Evolutionary conservation across 306 rosid species (phyloP).

Genomic region (Acacia confusa): DNA sequence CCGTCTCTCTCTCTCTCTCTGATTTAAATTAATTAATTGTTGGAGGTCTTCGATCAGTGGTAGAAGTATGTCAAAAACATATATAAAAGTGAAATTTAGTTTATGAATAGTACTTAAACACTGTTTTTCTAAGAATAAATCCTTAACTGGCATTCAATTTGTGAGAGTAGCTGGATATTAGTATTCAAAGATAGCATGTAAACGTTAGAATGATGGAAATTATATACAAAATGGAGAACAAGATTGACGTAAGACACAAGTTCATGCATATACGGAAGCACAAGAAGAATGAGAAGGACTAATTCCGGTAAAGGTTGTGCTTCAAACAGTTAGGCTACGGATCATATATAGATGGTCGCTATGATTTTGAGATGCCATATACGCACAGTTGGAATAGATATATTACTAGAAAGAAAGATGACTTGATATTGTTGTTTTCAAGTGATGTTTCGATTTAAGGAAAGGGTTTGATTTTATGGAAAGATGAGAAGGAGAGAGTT

Average conservation of each 20-base stretch:
- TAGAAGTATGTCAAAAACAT: background rate
- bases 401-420: background rate
- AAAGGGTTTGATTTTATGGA: background rate
- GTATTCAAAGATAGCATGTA: background rate
- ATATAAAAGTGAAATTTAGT: background rate
- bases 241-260: background rate
- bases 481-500: conserved; percentile 2
- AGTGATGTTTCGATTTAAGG: background rate
- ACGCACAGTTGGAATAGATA: background rate
- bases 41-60: background rate
- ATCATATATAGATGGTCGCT: background rate
- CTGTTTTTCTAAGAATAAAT: background rate
- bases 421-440: background rate
- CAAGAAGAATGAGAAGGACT: background rate
- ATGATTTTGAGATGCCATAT: background rate
- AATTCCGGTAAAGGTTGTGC: background rate
- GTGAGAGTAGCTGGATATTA: background rate
- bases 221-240: background rate
- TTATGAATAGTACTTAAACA: background rate
- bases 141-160: background rate
- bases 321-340: background rate
- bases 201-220: background rate
- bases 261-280: background rate
- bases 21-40: no score
- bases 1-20: background rate